These are phyloP conservation scores for Lumnitzera racemosa DNA, from an alignment of 345 rosid genomes.

Conservation along the genomic window DNA sequence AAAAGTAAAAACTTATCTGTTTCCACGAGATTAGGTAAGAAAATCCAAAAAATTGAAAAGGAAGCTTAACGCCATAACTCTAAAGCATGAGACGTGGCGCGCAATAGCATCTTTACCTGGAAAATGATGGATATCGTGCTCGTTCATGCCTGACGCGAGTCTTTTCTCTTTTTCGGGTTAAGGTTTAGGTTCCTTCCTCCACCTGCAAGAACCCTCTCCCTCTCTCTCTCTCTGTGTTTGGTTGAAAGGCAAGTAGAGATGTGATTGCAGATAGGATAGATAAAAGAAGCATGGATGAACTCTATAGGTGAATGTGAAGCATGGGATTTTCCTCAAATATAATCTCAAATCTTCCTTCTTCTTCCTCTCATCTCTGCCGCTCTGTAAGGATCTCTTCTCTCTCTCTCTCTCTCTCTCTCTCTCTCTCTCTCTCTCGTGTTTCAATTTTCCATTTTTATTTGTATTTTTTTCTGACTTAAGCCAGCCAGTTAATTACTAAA, in stretches of 20 bases:
- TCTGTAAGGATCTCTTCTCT: neutral
- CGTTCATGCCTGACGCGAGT: constrained; percentile 4
- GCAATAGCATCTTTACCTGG: neutral
- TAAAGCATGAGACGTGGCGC: neutral
- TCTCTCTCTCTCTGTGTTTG: neutral
- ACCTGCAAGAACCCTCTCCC: constrained; percentile 1
- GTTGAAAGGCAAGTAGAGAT: neutral
- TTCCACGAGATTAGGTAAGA: too few relatives aligned
- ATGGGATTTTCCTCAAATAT: constrained; percentile 55
- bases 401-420: neutral
- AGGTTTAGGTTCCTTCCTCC: constrained; percentile 10
- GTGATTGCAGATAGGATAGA: neutral
- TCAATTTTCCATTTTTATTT: neutral
- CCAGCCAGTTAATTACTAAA: too few relatives aligned
- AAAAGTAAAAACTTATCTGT: too few relatives aligned
- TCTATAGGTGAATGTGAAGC: neutral
- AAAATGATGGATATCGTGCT: too few relatives aligned
- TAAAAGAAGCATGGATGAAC: constrained; percentile 14
- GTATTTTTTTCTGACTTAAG: neutral
- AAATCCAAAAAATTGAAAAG: too few relatives aligned
- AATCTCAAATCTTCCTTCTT: constrained; percentile 27
- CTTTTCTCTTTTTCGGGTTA: neutral
- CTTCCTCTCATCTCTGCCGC: constrained; percentile 18
- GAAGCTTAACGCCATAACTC: too few relatives aligned
- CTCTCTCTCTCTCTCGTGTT: neutral